Base-by-base conservation (phyloP, 805 yeast genomes). In the Kodamaea restingae region DNA sequence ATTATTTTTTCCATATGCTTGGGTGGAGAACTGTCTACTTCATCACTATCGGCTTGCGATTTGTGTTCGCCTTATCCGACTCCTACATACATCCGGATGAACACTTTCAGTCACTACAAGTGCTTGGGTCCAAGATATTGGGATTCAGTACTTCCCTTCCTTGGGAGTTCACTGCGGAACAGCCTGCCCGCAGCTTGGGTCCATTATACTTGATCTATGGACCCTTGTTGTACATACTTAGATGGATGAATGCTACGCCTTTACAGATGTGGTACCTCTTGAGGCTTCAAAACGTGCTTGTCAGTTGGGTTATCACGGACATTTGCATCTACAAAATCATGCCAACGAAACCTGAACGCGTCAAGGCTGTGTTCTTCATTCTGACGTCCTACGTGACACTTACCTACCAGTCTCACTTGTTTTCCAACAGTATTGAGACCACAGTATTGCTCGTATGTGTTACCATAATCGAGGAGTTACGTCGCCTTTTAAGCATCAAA, bases 1-100 rank as follows among this genome's bases (percentile, higher is more conserved):
- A 4, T 25, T 25, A 11, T 27, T 27, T 27, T 15, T 27, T 15
- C 31, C 15, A 27, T 17, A 15, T 25, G 30, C 22, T 56, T 18
- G 56, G 60, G 41, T 76, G 84, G 82, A 61, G 85, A 44, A 53
- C 52, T 15, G 52, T 72, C 4, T 72, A 77, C 48, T 41, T 75
- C 7, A 15, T 65, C 9, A 57, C 76, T 7, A 59, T 80, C 2
- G 68, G 69, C 0, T 49, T 76, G 18, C 56, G 87, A 37, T 61
- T 83, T 15, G 63, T 74, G 18, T 64, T 87, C 32, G 80, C 84
- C 0, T 55, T 84, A 1, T 78, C 83, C 40, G 73, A 83, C 21
- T 86, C 96, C 0, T 93, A 95, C 55, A 80, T 93, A 35, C 99
- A 95, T 50, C 99, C 99, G 0, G 99, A 93, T 67, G 99, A 93